These are phyloP conservation scores for Fusarium tanahbumbuense DNA, from an alignment of 2,329 filamentous ascomycete genomes.

Conservation along the genomic window DNA sequence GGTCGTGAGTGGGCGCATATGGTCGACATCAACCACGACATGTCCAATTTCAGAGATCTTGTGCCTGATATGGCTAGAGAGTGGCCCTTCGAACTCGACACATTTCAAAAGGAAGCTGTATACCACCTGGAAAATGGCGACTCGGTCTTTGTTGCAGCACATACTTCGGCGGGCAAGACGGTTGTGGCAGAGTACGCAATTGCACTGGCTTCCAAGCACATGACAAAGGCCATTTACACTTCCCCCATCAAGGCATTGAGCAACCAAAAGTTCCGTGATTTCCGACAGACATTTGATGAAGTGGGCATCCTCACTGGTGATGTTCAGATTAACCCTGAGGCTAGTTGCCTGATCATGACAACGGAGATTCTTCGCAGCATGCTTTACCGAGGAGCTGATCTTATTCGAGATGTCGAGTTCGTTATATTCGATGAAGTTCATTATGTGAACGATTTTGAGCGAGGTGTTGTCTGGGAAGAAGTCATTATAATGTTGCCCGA, in stretches of 20 bases:
- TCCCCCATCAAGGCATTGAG: constrained; percentile 98
- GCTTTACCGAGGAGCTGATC: constrained; percentile 94
- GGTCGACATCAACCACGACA: constrained; percentile 93
- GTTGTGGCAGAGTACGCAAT: constrained; percentile 99
- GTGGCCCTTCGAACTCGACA: constrained; percentile 97
- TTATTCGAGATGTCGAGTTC: constrained; percentile 97
- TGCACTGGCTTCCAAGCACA: constrained; percentile 94
- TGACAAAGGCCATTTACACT: constrained; percentile 99
- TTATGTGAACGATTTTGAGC: constrained; percentile 95
- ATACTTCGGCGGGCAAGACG: constrained; percentile 97
- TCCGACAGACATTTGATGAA: constrained; percentile 89
- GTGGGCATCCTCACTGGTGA: constrained; percentile 97
- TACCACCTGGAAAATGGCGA: constrained; percentile 97
- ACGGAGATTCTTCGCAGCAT: constrained; percentile 98
- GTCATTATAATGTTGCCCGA: constrained; percentile 99
- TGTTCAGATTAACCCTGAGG: constrained; percentile 97
- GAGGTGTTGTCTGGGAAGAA: constrained; percentile 99
- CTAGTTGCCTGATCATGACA: constrained; percentile 99
- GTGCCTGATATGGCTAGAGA: constrained; percentile 96
- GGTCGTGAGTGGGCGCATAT: constrained; percentile 97
- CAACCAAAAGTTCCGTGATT: constrained; percentile 98
- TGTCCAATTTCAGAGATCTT: constrained; percentile 92
- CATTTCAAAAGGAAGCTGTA: constrained; percentile 97
- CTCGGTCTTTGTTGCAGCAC: constrained; percentile 96
- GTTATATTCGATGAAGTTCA: constrained; percentile 99